Conservation (phyloP, 495 filamentous ascomycete species). For the Terfezia claveryi region DNA sequence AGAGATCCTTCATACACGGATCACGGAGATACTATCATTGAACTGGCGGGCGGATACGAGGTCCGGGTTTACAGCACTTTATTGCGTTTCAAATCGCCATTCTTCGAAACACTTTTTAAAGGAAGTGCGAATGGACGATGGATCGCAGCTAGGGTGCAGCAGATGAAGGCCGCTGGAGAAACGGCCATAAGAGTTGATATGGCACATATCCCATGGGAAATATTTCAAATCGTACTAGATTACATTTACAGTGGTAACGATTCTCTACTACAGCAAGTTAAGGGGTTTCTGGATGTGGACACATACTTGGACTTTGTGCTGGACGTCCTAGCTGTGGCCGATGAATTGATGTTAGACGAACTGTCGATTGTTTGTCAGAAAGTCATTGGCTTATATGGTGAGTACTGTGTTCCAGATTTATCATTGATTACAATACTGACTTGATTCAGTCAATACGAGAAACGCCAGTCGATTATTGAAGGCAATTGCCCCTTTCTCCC, state of each 20-base stretch:
- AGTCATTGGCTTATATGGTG: slow-evolving; percentile 63
- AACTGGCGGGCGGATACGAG: slow-evolving; percentile 45
- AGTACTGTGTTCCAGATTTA: slow-evolving; percentile 9
- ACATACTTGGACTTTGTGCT: slow-evolving; percentile 73
- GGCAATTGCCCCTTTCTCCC: slow-evolving; percentile 54
- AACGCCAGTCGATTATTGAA: slow-evolving; percentile 74
- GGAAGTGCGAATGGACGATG: slow-evolving; percentile 67
- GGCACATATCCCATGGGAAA: slow-evolving; percentile 46
- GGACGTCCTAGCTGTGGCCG: slow-evolving; percentile 72
- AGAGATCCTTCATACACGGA: slow-evolving; percentile 45
- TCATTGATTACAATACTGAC: slow-evolving; percentile 4
- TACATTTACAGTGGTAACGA: slow-evolving; percentile 70
- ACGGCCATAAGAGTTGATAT: slow-evolving; percentile 50
- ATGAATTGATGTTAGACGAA: slow-evolving; percentile 88
- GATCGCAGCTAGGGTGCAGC: slow-evolving; percentile 44
- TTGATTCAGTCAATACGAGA: slow-evolving; percentile 43
- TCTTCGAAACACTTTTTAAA: slow-evolving; percentile 74
- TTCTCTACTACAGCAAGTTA: background rate
- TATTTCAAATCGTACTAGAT: slow-evolving; percentile 58
- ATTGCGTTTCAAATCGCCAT: slow-evolving; percentile 67
- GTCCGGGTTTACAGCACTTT: slow-evolving; percentile 52
- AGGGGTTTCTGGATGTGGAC: slow-evolving; percentile 61
- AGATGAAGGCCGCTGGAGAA: slow-evolving; percentile 21
- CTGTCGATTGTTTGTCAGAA: slow-evolving; percentile 77
- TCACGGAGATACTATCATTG: slow-evolving; percentile 50